Percentiles rank a stretch among this genome's conserved stretches.
phyloP scores from a whole-genome alignment of 176 grass and related monocot species.

The Phoenix roebelenii region DNA sequence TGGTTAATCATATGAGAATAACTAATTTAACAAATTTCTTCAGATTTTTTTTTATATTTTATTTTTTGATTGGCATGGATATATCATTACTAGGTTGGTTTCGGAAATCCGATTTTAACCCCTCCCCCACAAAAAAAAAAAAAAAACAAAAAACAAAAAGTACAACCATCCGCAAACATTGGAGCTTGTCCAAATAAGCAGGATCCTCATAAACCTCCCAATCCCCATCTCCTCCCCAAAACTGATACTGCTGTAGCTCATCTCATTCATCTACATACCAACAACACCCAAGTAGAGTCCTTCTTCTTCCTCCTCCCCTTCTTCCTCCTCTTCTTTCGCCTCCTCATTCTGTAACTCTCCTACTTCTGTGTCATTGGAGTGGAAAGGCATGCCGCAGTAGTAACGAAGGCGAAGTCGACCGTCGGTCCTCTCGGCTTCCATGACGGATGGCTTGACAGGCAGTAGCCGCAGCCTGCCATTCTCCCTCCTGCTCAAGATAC shows the following conservation, averaged over 20 bases:
- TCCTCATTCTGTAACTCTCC: conserved; percentile 10
- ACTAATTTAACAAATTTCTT: no score
- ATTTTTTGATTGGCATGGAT: no score
- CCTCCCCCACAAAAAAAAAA: no score
- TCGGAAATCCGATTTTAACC: no score
- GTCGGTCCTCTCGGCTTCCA: conserved; percentile 50
- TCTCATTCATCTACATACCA: background rate
- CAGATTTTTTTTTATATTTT: no score
- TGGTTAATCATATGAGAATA: no score
- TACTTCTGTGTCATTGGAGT: background rate
- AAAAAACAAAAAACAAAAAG: no score
- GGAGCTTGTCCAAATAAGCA: no score
- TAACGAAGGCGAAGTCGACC: conserved; percentile 46
- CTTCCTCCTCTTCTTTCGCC: background rate
- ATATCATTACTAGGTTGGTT: no score
- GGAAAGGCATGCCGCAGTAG: background rate
- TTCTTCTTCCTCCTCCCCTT: background rate
- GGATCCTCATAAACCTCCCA: conserved; percentile 7
- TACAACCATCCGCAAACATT: no score
- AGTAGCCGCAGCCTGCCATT: conserved; percentile 51
- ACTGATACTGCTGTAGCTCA: no score
- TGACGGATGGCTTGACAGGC: conserved; percentile 16
- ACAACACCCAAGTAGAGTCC: background rate
- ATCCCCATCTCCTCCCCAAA: background rate
- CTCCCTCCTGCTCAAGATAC: conserved; percentile 44